These are phyloP conservation scores for Plantago ovata DNA, from an alignment of 257 asterid species.

Conservation along the genomic window DNA sequence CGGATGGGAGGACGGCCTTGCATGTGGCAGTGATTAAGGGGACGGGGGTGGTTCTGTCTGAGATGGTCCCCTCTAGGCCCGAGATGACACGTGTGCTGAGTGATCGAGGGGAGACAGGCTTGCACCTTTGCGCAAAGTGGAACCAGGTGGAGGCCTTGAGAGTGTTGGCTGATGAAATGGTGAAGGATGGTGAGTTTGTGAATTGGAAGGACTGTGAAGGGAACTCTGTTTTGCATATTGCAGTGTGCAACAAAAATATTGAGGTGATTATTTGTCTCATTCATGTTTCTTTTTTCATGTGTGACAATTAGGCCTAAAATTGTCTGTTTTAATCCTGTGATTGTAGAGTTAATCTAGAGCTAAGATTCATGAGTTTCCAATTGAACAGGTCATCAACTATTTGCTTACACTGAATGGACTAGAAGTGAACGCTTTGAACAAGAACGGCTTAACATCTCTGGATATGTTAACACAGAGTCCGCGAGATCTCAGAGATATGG, in stretches of 20 bases:
- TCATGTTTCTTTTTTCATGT: neutral
- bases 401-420: constrained; percentile 24
- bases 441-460: constrained; percentile 28
- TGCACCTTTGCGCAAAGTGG: constrained; percentile 36
- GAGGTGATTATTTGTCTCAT: constrained; percentile 21
- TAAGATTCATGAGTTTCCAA: neutral
- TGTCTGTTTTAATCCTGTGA: too few species aligned
- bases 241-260: constrained; percentile 31
- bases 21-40: constrained; percentile 40
- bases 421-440: constrained; percentile 36
- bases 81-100: constrained; percentile 22
- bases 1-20: constrained; percentile 41
- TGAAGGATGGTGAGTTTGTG: constrained; percentile 17
- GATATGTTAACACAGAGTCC: constrained; percentile 39
- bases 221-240: constrained; percentile 38
- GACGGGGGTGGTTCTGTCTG: constrained; percentile 29
- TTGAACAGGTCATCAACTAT: constrained; percentile 33
- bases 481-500: constrained; percentile 38
- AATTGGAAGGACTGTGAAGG: constrained; percentile 41
- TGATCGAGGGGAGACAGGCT: constrained; percentile 34
- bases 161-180: constrained; percentile 26
- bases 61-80: constrained; percentile 27
- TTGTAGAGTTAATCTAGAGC: too few species aligned
- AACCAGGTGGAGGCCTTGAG: constrained; percentile 28
- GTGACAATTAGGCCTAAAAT: neutral